Percentiles rank a stretch among this genome's conserved stretches.
phyloP scores from a whole-genome alignment of 148 eudicot genomes.

The Vaccinium darrowii region DNA sequence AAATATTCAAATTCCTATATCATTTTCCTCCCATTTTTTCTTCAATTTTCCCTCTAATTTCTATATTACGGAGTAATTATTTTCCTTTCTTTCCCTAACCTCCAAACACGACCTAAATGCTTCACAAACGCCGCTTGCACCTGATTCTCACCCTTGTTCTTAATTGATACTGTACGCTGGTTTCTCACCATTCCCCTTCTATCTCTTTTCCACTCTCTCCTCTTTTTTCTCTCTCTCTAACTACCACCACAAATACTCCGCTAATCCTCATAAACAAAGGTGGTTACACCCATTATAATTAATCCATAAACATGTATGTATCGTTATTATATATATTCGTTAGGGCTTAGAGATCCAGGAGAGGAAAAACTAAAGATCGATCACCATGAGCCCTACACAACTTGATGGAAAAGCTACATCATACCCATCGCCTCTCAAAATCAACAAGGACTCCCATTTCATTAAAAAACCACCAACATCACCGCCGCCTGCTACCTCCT shows the following conservation, averaged over 20 bases:
- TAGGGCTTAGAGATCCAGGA: not conserved
- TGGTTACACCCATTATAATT: no score
- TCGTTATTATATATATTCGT: no score
- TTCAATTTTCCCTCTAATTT: no score
- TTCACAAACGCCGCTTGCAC: not conserved
- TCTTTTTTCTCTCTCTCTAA: not conserved
- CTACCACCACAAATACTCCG: not conserved
- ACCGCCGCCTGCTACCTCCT: slow-evolving; percentile 15
- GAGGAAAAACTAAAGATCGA: not conserved
- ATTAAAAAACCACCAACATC: slow-evolving; percentile 28
- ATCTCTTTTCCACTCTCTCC: slow-evolving; percentile 10
- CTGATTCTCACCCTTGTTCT: not conserved
- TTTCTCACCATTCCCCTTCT: not conserved
- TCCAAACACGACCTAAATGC: no score
- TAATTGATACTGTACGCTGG: not conserved
- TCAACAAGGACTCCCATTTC: slow-evolving; percentile 25
- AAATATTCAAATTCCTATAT: no score
- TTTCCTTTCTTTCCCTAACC: no score
- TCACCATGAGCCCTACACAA: slow-evolving; percentile 26
- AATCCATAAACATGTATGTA: no score
- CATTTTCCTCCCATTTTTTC: no score
- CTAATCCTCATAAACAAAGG: not conserved
- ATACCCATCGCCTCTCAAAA: slow-evolving; percentile 22
- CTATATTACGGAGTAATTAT: no score
- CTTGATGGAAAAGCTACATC: not conserved